Evolutionary conservation across 2,329 filamentous ascomycete species (phyloP).

Genomic region (Fusarium falciforme): DNA sequence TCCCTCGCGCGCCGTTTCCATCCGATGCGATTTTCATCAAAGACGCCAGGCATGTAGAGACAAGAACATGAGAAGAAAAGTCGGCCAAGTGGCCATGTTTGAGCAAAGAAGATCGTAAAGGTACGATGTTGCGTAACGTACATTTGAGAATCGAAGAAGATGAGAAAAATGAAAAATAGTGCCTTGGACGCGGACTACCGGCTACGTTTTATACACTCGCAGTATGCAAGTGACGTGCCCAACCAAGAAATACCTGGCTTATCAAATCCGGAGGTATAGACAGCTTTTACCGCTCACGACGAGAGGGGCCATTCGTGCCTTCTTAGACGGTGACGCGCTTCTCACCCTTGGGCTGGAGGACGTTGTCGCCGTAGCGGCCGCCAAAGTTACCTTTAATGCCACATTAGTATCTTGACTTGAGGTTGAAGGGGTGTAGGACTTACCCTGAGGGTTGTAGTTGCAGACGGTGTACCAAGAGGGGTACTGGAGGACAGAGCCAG

Average conservation of each 20-base stretch:
- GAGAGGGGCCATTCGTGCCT: background rate
- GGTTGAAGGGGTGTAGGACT: constrained; percentile 43
- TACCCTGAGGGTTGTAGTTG: constrained; percentile 85
- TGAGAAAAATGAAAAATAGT: constrained; percentile 35
- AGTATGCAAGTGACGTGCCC: constrained; percentile 23
- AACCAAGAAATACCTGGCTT: constrained; percentile 24
- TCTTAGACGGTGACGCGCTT: constrained; percentile 43
- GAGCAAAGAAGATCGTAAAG: constrained; percentile 47
- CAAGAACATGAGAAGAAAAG: constrained; percentile 35
- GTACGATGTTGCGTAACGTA: constrained; percentile 50
- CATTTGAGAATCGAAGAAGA: constrained; percentile 51
- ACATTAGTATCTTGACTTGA: background rate
- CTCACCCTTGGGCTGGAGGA: constrained; percentile 53
- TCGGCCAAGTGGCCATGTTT: constrained; percentile 39
- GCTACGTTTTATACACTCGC: constrained; percentile 25
- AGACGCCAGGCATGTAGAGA: constrained; percentile 41
- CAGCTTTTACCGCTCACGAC: constrained; percentile 24
- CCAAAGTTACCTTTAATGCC: constrained; percentile 60
- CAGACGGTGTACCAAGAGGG: constrained; percentile 83
- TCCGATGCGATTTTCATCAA: constrained; percentile 38
- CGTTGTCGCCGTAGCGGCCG: constrained; percentile 63
- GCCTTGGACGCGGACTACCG: constrained; percentile 30
- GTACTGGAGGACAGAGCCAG: constrained; percentile 61
- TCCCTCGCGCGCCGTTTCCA: constrained; percentile 39
- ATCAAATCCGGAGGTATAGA: constrained; percentile 15